A percentile compares a stretch with the other conserved stretches of the same genome.
phyloP scores from a whole-genome alignment of 2,329 filamentous ascomycete genomes.

The Colletotrichum sp. region DNA sequence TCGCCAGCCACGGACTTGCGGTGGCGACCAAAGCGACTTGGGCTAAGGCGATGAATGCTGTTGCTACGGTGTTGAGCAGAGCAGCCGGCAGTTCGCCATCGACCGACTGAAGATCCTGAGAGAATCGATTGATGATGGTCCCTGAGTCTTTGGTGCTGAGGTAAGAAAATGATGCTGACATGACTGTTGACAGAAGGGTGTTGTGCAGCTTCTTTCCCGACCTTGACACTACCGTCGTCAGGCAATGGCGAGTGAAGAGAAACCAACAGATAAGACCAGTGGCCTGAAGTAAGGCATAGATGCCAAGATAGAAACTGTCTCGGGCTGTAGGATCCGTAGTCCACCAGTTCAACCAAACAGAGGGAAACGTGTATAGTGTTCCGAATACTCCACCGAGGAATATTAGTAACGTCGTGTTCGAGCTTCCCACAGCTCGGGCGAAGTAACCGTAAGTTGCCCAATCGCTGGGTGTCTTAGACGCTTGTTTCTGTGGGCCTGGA shows the following conservation, averaged over 20 bases:
- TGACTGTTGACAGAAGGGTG: conserved; percentile 33
- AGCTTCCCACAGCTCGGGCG: conserved; percentile 37
- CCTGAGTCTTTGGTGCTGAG: conserved; percentile 47
- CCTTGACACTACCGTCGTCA: conserved; percentile 27
- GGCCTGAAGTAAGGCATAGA: conserved; percentile 30
- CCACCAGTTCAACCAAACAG: conserved; percentile 47
- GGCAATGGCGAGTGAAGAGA: not conserved
- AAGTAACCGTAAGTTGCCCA: not conserved
- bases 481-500: not conserved
- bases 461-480: not conserved
- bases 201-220: conserved; percentile 37
- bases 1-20: conserved; percentile 46
- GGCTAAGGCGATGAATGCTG: conserved; percentile 36
- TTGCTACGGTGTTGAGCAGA: conserved; percentile 32
- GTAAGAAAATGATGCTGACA: conserved; percentile 43
- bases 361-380: conserved; percentile 31
- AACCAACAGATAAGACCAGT: conserved; percentile 23
- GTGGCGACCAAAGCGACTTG: conserved; percentile 51
- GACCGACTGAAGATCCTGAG: conserved; percentile 47
- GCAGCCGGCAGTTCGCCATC: conserved; percentile 42
- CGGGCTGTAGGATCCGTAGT: conserved; percentile 31
- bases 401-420: conserved; percentile 15
- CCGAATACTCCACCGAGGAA: conserved; percentile 20
- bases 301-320: conserved; percentile 32
- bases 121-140: conserved; percentile 47